Evolutionary conservation across 2,329 filamentous ascomycete genomes (phyloP), one percentile per base, ranked within the genome.

Genomic region (Stagonosporopsis rhizophila): DNA sequence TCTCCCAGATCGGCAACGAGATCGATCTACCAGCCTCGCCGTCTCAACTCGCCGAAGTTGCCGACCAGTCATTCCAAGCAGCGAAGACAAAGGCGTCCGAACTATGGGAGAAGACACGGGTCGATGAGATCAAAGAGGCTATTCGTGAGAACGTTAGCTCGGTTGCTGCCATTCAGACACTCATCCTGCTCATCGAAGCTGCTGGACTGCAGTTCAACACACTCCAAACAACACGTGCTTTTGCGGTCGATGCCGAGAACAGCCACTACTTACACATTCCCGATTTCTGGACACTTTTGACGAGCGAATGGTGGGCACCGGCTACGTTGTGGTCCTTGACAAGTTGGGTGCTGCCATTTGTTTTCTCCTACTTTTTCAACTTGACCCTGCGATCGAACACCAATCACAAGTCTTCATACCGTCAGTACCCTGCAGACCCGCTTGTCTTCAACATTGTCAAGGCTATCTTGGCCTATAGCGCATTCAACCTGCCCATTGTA

Each of bases 391-490:
- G 83, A 38, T 79, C 81, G 20, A 83, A 80, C 67, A 81, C 65
- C 55, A 80, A 74, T 67, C 76, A 74, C 71, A 74, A 75, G 58
- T 75, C 76, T 17, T 68, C 71, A 3, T 75, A 74, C 49, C 69
- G 74, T 19, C 83, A 86, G 61, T 87, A 88, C 62, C 79, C 82
- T 6, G 87, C 94, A 62, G 95, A 99, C 74, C 93, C 93, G 4
- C 80, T 98, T 71, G 90, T 89, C 20, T 99, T 96, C 79, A 96
- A 93, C 79, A 87, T 98, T 54, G 86, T 86, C 67, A 96, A 96
- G 81, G 93, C 89, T 0, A 74, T 98, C 51, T 77, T 93, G 56
- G 87, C 90, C 7, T 96, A 90, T 75, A 83, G 94, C 30, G 87
- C 96, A 17, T 96, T 93, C 72, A 85, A 83, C 9, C 48, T 68